Conservation (phyloP, 2,329 filamentous ascomycete genomes). For the Beauveria caledonica region DNA sequence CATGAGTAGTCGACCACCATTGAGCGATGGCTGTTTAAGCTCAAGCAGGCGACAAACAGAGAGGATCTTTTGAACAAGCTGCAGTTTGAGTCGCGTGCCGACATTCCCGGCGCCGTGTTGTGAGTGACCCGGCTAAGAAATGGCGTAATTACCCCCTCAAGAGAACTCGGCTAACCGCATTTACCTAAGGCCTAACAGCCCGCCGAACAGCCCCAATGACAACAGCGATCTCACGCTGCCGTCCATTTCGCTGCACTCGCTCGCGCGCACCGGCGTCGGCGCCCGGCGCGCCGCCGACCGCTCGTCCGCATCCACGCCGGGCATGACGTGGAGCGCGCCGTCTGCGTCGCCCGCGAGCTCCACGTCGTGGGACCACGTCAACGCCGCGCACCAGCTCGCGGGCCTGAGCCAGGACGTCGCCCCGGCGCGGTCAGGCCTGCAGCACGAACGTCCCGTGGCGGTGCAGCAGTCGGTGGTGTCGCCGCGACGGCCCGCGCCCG, state of each 20-base stretch:
- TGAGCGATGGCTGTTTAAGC: constrained; percentile 31
- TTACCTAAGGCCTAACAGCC: constrained; percentile 12
- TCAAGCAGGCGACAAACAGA: constrained; percentile 22
- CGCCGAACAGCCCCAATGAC: constrained; percentile 14
- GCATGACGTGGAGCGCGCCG: constrained; percentile 16
- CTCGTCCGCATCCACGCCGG: neutral
- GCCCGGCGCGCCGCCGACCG: constrained; percentile 8
- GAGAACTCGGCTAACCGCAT: neutral
- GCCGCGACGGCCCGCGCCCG: constrained; percentile 14
- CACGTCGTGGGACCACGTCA: constrained; percentile 21
- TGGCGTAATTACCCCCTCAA: neutral
- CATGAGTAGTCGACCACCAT: constrained; percentile 27
- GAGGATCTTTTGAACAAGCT: constrained; percentile 13
- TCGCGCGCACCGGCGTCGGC: constrained; percentile 15
- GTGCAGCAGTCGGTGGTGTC: constrained; percentile 18
- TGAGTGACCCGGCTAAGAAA: constrained; percentile 14
- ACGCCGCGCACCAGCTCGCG: constrained; percentile 20
- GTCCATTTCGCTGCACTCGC: constrained; percentile 18
- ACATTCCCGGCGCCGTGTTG: constrained; percentile 17
- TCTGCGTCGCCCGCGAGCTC: constrained; percentile 15
- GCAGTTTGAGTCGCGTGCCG: constrained; percentile 16
- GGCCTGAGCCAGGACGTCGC: constrained; percentile 17
- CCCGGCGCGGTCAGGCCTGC: constrained; percentile 24
- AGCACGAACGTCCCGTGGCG: constrained; percentile 29
- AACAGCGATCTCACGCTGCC: constrained; percentile 17